phyloP scores from a whole-genome alignment of 129 eudicot species.

The Artemisia argyi region DNA sequence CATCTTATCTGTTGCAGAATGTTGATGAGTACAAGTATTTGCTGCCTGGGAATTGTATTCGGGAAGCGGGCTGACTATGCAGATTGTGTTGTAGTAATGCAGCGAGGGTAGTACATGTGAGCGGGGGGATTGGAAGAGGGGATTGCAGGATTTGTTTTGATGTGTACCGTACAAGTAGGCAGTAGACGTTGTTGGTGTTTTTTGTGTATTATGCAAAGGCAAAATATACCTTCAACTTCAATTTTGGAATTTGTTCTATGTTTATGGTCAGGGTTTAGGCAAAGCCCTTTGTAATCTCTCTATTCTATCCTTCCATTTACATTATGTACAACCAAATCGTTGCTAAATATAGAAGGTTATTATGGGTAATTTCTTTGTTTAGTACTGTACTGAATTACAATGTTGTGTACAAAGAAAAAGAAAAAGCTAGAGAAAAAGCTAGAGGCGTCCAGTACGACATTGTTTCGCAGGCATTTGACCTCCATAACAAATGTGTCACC shows the following conservation, averaged over 20 bases:
- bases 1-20: constrained; percentile 41
- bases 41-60: constrained; percentile 56
- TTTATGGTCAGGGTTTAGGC: constrained; percentile 11
- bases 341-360: neutral
- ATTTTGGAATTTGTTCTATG: constrained; percentile 25
- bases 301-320: neutral
- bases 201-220: constrained; percentile 4
- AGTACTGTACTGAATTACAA: neutral
- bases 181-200: constrained; percentile 6
- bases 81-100: constrained; percentile 11
- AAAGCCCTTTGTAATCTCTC: neutral
- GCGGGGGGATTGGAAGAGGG: neutral
- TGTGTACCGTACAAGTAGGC: constrained; percentile 2
- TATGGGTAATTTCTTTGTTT: neutral
- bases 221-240: constrained; percentile 15
- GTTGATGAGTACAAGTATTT: constrained; percentile 49
- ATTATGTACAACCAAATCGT: neutral
- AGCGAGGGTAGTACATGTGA: constrained; percentile 3
- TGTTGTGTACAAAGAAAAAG: neutral
- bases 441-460: no score
- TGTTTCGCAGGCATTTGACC: no score
- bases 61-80: constrained; percentile 29
- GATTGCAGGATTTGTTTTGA: constrained; percentile 11
- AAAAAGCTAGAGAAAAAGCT: neutral
- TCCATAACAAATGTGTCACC: no score